Conservation (phyloP, 1,284 basidiomycete species). For the Austroboletus novae-zelandiae region DNA sequence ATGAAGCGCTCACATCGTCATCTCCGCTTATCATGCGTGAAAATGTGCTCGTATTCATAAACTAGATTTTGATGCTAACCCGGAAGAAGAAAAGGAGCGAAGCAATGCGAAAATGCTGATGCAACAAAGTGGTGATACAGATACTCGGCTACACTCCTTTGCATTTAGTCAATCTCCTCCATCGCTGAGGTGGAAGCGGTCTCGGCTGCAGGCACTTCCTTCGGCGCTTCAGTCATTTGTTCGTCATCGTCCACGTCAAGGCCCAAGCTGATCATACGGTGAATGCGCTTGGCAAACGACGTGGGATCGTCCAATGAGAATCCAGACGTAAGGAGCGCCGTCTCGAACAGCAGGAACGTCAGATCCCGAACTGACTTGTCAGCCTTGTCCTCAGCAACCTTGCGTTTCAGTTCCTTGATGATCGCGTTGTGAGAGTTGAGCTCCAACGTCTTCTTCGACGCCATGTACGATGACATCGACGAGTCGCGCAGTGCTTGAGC, state of each 20-base stretch:
- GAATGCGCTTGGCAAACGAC: slow-evolving; percentile 93
- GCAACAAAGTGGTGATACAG: slow-evolving; percentile 30
- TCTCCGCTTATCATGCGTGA: background rate
- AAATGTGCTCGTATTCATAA: background rate
- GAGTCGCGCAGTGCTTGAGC: slow-evolving; percentile 98
- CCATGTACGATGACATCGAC: slow-evolving; percentile 99
- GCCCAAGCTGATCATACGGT: slow-evolving; percentile 92
- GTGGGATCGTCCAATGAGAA: slow-evolving; percentile 96
- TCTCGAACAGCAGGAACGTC: slow-evolving; percentile 96
- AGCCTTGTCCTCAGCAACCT: slow-evolving; percentile 95
- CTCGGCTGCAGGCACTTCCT: slow-evolving; percentile 47
- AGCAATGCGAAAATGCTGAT: slow-evolving; percentile 20
- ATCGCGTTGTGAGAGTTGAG: slow-evolving; percentile 94
- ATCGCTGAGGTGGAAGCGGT: slow-evolving; percentile 69
- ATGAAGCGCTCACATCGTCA: background rate
- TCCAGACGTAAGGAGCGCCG: slow-evolving; percentile 89
- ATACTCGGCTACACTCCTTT: slow-evolving; percentile 15
- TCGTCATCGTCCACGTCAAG: slow-evolving; percentile 82
- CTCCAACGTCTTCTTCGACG: slow-evolving; percentile 98
- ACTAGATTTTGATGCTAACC: background rate
- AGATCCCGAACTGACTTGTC: slow-evolving; percentile 99
- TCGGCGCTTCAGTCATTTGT: slow-evolving; percentile 26
- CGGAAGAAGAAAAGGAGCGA: background rate
- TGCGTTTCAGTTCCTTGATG: slow-evolving; percentile 93
- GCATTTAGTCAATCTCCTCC: slow-evolving; percentile 79